A percentile compares a stretch with the other conserved stretches of the same genome.
Conservation (phyloP, 2,329 filamentous ascomycete genomes). For the Alternaria postmessia region DNA sequence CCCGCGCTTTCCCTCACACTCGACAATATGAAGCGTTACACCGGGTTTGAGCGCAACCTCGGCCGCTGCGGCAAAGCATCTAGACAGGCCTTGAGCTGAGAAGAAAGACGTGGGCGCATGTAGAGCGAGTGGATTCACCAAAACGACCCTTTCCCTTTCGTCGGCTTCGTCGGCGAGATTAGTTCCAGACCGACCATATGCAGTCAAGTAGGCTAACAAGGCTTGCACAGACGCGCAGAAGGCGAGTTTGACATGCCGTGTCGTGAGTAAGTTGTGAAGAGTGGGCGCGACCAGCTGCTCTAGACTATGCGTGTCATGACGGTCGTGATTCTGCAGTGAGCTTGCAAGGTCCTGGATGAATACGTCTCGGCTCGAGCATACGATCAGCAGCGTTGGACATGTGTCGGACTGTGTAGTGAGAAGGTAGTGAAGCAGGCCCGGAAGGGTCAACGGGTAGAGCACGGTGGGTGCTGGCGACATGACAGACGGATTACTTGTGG, state of each 20-base stretch:
- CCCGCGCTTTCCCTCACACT: conserved; percentile 40
- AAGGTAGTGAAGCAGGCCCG: conserved; percentile 69
- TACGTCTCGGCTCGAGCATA: conserved; percentile 70
- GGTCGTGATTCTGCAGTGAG: conserved; percentile 52
- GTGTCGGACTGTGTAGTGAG: conserved; percentile 59
- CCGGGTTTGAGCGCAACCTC: conserved; percentile 61
- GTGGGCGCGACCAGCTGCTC: conserved; percentile 66
- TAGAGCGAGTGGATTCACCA: conserved; percentile 71
- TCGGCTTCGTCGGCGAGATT: conserved; percentile 14
- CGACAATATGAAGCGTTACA: conserved; percentile 53
- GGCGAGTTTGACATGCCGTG: conserved; percentile 72
- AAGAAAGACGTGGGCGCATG: conserved; percentile 76
- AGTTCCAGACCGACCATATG: conserved; percentile 37
- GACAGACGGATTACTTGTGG: conserved; percentile 3
- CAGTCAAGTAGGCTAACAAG: conserved; percentile 77
- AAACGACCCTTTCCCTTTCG: conserved; percentile 56
- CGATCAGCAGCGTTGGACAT: conserved; percentile 71
- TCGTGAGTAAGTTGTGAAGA: conserved; percentile 72
- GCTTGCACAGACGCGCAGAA: conserved; percentile 81
- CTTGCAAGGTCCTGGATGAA: conserved; percentile 70
- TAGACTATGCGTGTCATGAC: conserved; percentile 18
- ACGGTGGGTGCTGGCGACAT: conserved; percentile 46
- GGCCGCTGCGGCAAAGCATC: conserved; percentile 68
- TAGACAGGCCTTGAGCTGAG: conserved; percentile 75
- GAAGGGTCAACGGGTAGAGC: conserved; percentile 50